Percentiles rank a stretch among this genome's conserved stretches.
Conservation (phyloP, 75 land plant genomes). For the Picea glauca region DNA sequence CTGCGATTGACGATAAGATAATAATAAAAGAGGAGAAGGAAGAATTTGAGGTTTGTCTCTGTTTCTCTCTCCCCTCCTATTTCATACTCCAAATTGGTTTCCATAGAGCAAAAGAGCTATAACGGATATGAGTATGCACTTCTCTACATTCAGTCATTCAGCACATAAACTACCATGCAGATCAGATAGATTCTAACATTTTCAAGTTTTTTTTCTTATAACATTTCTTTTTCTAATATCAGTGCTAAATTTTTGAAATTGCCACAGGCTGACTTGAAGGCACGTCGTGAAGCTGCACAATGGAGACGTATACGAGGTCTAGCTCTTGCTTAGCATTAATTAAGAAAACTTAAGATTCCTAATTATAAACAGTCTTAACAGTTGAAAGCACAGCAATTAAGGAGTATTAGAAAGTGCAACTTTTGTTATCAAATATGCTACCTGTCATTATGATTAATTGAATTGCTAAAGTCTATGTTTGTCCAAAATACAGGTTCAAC, state of each 20-base stretch:
- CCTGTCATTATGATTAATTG: not conserved
- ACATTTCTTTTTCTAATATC: not conserved
- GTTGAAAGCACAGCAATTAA: not conserved
- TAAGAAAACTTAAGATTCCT: not conserved
- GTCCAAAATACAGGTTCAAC: not conserved
- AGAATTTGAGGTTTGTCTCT: constrained; percentile 50
- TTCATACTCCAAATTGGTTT: not conserved
- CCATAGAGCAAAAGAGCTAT: no score
- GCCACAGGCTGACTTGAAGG: constrained; percentile 61
- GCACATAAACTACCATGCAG: no score
- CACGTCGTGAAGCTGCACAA: constrained; percentile 88
- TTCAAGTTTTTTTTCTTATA: not conserved
- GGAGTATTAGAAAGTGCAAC: not conserved
- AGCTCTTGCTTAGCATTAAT: not conserved
- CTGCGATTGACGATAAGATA: constrained; percentile 73
- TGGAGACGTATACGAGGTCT: constrained; percentile 91
- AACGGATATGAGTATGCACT: no score
- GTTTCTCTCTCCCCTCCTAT: not conserved
- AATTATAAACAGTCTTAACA: not conserved
- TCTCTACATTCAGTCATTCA: no score
- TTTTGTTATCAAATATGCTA: not conserved
- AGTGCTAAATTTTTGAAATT: not conserved
- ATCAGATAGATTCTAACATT: no score
- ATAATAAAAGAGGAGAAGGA: constrained; percentile 61
- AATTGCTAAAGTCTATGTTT: not conserved